Evolutionary conservation across 2,329 filamentous ascomycete species (phyloP).

Genomic region (Cladosporium sp.): DNA sequence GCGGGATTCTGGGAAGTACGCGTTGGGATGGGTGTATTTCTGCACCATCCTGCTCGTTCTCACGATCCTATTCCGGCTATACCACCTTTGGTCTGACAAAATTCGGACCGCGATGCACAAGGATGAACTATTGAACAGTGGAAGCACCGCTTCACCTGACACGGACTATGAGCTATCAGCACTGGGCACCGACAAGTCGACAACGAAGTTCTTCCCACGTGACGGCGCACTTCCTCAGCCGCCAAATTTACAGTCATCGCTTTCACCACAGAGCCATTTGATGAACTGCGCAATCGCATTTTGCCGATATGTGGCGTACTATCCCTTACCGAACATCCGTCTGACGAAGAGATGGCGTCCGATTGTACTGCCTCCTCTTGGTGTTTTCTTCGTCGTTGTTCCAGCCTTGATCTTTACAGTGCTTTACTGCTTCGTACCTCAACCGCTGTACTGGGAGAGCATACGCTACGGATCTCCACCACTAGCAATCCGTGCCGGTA

Average conservation of each 20-base stretch:
- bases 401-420: constrained; percentile 70
- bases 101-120: constrained; percentile 87
- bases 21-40: constrained; percentile 84
- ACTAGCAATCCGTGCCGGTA: constrained; percentile 80
- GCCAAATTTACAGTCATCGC: constrained; percentile 60
- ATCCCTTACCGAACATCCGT: constrained; percentile 73
- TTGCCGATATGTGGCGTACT: constrained; percentile 85
- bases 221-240: constrained; percentile 59
- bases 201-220: constrained; percentile 74
- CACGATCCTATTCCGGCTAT: constrained; percentile 70
- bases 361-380: constrained; percentile 78
- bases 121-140: constrained; percentile 71
- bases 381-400: constrained; percentile 67
- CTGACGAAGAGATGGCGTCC: constrained; percentile 61
- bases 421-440: constrained; percentile 81
- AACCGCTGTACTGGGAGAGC: constrained; percentile 85
- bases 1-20: constrained; percentile 80
- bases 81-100: constrained; percentile 91
- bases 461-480: constrained; percentile 87
- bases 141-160: constrained; percentile 55
- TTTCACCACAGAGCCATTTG: constrained; percentile 70
- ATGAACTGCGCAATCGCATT: constrained; percentile 80
- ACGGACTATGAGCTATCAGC: constrained; percentile 63
- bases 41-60: constrained; percentile 68
- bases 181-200: constrained; percentile 60